Base-by-base conservation (phyloP, 306 rosid genomes). In the Cajanus cajan region DNA sequence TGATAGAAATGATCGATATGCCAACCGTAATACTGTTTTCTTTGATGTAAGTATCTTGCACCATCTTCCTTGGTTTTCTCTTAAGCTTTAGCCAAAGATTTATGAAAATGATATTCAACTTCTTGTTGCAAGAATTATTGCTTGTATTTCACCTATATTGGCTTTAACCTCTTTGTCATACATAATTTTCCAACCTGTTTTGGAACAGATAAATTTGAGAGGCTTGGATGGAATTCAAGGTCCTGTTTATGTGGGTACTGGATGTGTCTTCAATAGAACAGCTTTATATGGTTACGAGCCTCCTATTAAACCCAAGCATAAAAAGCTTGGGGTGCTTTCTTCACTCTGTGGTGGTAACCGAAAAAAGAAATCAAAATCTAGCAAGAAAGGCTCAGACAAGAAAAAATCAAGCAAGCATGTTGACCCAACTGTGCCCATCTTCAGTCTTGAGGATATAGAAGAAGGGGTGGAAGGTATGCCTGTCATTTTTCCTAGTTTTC, bases 191-290 rank as follows among this genome's bases (percentile, higher is more conserved):
- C 18, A 25, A 78, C 65, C 34, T 58, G 9, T 68, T 79, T 78
- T 28, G 89, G 52, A 41, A 78, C 90, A 93, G 98, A 93, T 93
- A 72, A 93, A 93, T 78, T 88, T 93, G 85, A 86, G 98, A 89
- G 98, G 98, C 78, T 87, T 90, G 83, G 98, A 93, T 78, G 98
- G 98, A 4, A 82, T 93, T 83, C 98, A 93, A 86, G 98, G 98
- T 3, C 98, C 98, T 36, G 98, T 93, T 79, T 93, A 93, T 83
- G 98, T 93, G 88, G 98, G 98, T 64, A 93, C 98, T 48, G 98
- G 98, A 73, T 93, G 98, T 67, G 98, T 93, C 64, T 93, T 93
- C 78, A 93, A 93, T 33, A 89, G 98, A 84, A 93, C 98, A 1
- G 98, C 98, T 7, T 86, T 93, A 41, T 93, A 93, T 74, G 98